Base-by-base conservation (phyloP, 2,329 filamentous ascomycete genomes). In the Pseudogymnoascus sp. region DNA sequence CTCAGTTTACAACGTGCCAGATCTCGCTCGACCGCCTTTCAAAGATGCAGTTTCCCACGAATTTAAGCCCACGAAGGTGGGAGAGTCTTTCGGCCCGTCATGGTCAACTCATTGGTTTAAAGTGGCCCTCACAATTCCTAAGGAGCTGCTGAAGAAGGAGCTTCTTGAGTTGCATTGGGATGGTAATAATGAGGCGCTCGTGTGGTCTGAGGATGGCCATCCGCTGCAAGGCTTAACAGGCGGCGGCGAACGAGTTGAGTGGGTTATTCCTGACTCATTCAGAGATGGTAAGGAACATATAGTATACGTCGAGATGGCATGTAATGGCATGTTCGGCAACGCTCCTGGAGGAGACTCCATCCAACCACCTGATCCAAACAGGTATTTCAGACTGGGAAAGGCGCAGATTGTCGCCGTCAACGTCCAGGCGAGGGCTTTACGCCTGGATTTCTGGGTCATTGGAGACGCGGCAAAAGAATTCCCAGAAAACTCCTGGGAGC, bases 31-130 rank as follows among this genome's bases (percentile, higher is more conserved):
- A 14, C 94, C 94, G 2, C 86, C 87, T 3, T 99, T 99, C 76
- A 77, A 92, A 65, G 90, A 97, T 61, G 93, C 92, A 5, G 77
- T 80, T n/a, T 78, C 77, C 57, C 86, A 95, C 67, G 77, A 86
- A 6, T 99, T 93, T 77, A 82, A 81, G 59, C 81, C 86, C 57
- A 89, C 92, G 7, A 78, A 82, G 15, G 85, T 91, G 60, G 92
- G 93, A 62, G 81, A 88, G 62, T 84, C 80, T 6, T 97, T 97
- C 68, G 94, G 94, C 0, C 94, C 94, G 1, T 94, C 91, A 36
- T 99, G 94, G 94, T 89, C 91, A 1, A 99, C 94, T 7, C 94
- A 97, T 74, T 99, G 94, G 94, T 96, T 99, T 82, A 90, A 86
- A 68, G 83, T 97, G 61, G 78, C 87, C 61, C 77, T 99, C 64